These are phyloP conservation scores for Speleostelium caveatum DNA, from an alignment of 78 protist genomes.

Conservation along the genomic window DNA sequence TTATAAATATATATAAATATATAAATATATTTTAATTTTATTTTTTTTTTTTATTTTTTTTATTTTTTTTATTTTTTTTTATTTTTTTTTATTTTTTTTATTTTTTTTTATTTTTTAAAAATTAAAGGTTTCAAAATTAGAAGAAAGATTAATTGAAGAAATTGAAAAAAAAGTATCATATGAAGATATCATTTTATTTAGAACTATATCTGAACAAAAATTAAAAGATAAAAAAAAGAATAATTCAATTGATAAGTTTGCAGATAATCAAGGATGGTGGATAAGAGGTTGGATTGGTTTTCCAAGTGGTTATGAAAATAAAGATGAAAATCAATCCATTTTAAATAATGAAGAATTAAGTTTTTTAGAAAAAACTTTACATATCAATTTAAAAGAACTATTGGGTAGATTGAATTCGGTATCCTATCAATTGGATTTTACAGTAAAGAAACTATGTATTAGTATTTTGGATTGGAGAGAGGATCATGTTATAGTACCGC, in stretches of 20 bases:
- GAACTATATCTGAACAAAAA: constrained; percentile 46
- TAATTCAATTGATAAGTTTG: neutral
- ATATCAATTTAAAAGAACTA: neutral
- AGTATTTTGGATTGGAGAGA: constrained; percentile 52
- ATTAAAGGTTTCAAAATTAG: constrained; percentile 17
- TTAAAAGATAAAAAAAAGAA: neutral
- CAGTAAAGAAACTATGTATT: constrained; percentile 6
- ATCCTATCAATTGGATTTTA: neutral
- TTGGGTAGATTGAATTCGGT: constrained; percentile 1
- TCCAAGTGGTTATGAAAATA: neutral
- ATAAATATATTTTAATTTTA: too few species aligned
- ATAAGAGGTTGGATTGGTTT: constrained; percentile 70
- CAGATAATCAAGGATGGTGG: constrained; percentile 65
- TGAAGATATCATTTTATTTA: constrained; percentile 62
- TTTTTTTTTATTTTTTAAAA: neutral
- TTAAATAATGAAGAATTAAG: constrained; percentile 20
- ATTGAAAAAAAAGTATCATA: constrained; percentile 66
- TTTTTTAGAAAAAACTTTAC: constrained; percentile 23
- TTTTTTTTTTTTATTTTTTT: too few species aligned
- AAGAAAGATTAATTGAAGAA: constrained; percentile 44
- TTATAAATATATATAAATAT: neutral
- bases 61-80: too few species aligned
- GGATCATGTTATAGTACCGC: neutral
- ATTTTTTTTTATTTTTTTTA: neutral
- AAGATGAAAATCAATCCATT: neutral